Conservation (phyloP, 2,329 filamentous ascomycete species). For the Aureobasidium sp. region DNA sequence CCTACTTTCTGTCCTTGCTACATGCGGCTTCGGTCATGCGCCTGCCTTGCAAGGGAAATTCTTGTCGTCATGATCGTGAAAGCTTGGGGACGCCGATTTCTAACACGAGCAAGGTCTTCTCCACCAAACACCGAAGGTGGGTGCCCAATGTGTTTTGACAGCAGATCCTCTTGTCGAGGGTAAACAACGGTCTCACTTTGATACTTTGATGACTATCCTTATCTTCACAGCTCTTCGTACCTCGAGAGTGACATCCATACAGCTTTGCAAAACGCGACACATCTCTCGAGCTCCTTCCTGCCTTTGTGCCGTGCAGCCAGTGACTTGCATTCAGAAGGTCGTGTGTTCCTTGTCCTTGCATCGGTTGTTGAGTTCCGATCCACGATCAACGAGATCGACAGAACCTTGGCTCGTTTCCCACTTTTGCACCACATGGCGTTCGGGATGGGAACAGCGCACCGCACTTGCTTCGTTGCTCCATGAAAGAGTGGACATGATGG, state of each 20-base stretch:
- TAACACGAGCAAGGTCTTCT: conserved; percentile 6
- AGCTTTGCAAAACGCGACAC: neutral
- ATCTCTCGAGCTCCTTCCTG: neutral
- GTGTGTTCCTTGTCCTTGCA: neutral
- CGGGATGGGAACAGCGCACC: neutral
- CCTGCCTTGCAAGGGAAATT: neutral
- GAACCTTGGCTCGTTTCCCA: conserved; percentile 4
- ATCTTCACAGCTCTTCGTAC: neutral
- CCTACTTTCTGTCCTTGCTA: neutral
- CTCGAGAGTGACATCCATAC: neutral
- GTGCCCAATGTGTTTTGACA: neutral
- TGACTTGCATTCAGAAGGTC: neutral
- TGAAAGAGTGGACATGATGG: neutral
- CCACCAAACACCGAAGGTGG: conserved; percentile 10
- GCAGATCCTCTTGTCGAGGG: neutral
- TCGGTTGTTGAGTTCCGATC: conserved; percentile 6
- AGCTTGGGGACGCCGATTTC: neutral
- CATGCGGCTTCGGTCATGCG: conserved; percentile 2
- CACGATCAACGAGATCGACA: conserved; percentile 8
- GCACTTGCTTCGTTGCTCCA: neutral
- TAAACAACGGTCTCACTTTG: neutral
- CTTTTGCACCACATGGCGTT: conserved; percentile 1
- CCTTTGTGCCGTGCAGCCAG: conserved; percentile 4
- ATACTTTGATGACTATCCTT: neutral
- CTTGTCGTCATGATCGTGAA: conserved; percentile 8